Evolutionary conservation across 495 filamentous ascomycete genomes (phyloP), one percentile per base, ranked within the genome.

Genomic region (Sordaria brevicollis): DNA sequence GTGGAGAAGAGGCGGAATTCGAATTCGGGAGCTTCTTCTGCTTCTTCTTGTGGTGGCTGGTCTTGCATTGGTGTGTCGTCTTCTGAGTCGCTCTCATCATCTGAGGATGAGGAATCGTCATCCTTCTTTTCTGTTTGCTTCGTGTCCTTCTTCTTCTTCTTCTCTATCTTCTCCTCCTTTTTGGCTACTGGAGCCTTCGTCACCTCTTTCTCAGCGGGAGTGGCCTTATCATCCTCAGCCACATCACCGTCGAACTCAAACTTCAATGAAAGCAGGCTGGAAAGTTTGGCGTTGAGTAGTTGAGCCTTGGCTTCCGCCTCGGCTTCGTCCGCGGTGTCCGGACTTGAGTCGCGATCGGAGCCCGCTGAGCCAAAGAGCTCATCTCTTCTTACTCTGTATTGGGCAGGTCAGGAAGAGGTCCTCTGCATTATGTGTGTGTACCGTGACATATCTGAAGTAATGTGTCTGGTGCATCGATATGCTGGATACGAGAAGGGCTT

Each of bases 1-100:
- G 80, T 78, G 37, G 84, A 81, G 70, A 88, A 88, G 65, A 88
- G 80, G 3, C 82, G 79, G 75, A 89, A 87, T 29, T 81, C 81
- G 65, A 85, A 84, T 37, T 80, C 80, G n/a, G 78, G 76, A 19
- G 81, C 79, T 34, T 72, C 74, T 5, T 71, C 74, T 19, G 71
- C 68, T 21, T 62, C 37, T 31, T 72, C 69, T 68, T 65, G 35
- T 37, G 68, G 69, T 31, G 38, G 11, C 49, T 31, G 49, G 25
- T 33, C 49, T 62, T 17, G 25, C 25, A 62, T 62, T 62, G 13
- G 49, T 31, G 49, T 62, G 49, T 62, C 49, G 21, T 62, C 49
- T 6, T 31, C 25, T 36, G 35, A 36, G 49, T 62, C 49, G 17
- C 25, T 62, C 0, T 15, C 49, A 29, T 57, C 49, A 17, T 31